phyloP scores from a whole-genome alignment of 2,329 filamentous ascomycete species.

The Stachybotrys echinatus region DNA sequence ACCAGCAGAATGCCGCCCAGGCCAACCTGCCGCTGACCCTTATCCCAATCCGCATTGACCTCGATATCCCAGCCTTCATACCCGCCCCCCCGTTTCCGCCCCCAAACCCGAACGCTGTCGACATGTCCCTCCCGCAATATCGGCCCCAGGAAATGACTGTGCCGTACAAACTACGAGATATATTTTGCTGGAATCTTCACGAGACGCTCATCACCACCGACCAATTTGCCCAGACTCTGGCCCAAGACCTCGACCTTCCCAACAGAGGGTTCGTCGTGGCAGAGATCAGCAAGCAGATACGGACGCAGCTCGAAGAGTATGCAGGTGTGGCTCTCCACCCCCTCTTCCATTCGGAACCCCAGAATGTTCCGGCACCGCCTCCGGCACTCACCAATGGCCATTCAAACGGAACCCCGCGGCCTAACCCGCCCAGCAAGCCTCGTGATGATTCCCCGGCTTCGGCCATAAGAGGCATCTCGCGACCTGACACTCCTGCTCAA shows the following conservation, averaged over 20 bases:
- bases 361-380: constrained; percentile 15
- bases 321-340: constrained; percentile 91
- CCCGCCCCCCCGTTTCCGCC: constrained; percentile 61
- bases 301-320: constrained; percentile 92
- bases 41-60: constrained; percentile 92
- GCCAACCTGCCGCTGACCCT: constrained; percentile 80
- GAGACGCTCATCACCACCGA: constrained; percentile 92
- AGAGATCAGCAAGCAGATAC: constrained; percentile 89
- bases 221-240: constrained; percentile 85
- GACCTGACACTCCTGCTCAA: constrained; percentile 51
- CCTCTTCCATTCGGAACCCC: constrained; percentile 65
- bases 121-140: constrained; percentile 73
- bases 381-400: constrained; percentile 10
- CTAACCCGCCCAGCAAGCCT: constrained; percentile 24
- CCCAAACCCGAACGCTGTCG: constrained; percentile 56
- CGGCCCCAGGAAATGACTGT: constrained; percentile 73
- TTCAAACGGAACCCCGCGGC: constrained; percentile 20
- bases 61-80: constrained; percentile 78
- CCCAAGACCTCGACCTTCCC: constrained; percentile 89
- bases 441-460: constrained; percentile 33
- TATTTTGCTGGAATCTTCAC: constrained; percentile 97
- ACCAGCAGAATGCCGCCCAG: constrained; percentile 57
- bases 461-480: constrained; percentile 31
- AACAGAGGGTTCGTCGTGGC: constrained; percentile 63
- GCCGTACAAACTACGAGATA: constrained; percentile 84